Percentiles rank a stretch among this genome's conserved stretches.
These are phyloP conservation scores for Boechera retrofracta DNA, from an alignment of 345 rosid genomes.

Conservation along the genomic window DNA sequence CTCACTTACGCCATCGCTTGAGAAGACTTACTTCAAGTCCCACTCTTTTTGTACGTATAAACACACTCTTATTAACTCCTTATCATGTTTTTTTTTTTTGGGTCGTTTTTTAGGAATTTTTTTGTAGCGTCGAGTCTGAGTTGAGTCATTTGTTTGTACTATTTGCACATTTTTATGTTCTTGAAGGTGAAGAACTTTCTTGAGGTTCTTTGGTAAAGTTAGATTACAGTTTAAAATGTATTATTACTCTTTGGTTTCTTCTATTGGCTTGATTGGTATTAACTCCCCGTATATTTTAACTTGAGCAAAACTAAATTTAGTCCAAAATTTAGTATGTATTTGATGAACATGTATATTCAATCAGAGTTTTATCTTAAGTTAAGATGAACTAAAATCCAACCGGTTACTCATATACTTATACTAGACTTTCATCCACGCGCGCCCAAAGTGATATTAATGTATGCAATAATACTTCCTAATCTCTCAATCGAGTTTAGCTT, in stretches of 20 bases:
- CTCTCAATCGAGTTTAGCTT: conserved; percentile 9
- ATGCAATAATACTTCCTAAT: background rate
- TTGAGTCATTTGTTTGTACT: conserved; percentile 41
- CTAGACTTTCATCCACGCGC: too few relatives aligned
- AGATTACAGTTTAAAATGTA: conserved; percentile 15
- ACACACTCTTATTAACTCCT: conserved; percentile 29
- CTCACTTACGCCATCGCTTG: conserved; percentile 65
- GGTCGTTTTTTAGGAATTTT: conserved; percentile 12
- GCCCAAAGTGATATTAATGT: too few relatives aligned
- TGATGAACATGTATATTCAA: background rate
- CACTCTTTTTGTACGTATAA: conserved; percentile 40
- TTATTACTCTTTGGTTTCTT: background rate
- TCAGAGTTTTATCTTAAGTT: background rate
- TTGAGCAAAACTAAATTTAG: background rate
- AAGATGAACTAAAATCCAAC: background rate
- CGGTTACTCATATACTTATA: background rate
- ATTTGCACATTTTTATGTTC: conserved; percentile 9
- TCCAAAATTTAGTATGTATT: background rate
- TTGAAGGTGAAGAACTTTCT: conserved; percentile 29
- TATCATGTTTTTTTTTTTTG: conserved; percentile 1
- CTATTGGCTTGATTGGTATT: background rate
- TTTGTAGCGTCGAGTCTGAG: conserved; percentile 29
- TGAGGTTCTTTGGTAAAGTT: conserved; percentile 18
- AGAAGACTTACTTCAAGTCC: conserved; percentile 29
- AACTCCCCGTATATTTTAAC: background rate